Evolutionary conservation across 2,329 filamentous ascomycete species (phyloP), one percentile per base, ranked within the genome.

Genomic region (Beauveria scarabaeidicola): DNA sequence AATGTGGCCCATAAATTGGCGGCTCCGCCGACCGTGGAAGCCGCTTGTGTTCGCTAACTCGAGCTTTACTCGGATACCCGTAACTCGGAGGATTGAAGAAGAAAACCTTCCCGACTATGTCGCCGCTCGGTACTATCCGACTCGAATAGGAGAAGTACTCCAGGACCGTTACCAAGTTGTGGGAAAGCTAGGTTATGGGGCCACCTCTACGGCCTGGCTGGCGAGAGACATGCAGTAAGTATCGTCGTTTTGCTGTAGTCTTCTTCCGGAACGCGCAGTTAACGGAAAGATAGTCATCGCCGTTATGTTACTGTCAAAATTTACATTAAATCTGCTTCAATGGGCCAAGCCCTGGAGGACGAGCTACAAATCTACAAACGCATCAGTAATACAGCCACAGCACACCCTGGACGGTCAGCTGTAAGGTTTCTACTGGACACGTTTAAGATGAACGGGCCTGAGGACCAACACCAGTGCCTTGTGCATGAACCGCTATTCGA

Each of bases 291-390:
- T 7, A 44, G 44, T 3, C 21, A 10, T 13, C 64, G 65, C 44
- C 66, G 66, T 0, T 69, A 74, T 60, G 70, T 74, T 1, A 66
- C 70, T 0, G 59, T 75, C 5, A 75, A 74, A 43, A 50, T 75
- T 1, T 73, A 68, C 36, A 59, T 70, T 0, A 59, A 65, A 8
- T 62, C 68, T 0, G 7, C 63, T 51, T 63, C 66, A 0, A 66
- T 72, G 64, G 68, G 68, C 0, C 15, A 38, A 8, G 62, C 67
- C 23, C 10, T 69, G 5, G 65, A 71, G 4, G 44, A 74, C 17
- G 77, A 79, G 64, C 63, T 77, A 11, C 63, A 67, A 3, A 77
- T 78, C n/a, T 78, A 79, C 21, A 21, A 8, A 10, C 54, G 32
- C 5, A 57, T 56, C 53, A 47, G 21, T 29, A 15, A 27, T n/a